Conservation (phyloP, 192 early-diverging fungal species). For the Backusella tarrabulga region DNA sequence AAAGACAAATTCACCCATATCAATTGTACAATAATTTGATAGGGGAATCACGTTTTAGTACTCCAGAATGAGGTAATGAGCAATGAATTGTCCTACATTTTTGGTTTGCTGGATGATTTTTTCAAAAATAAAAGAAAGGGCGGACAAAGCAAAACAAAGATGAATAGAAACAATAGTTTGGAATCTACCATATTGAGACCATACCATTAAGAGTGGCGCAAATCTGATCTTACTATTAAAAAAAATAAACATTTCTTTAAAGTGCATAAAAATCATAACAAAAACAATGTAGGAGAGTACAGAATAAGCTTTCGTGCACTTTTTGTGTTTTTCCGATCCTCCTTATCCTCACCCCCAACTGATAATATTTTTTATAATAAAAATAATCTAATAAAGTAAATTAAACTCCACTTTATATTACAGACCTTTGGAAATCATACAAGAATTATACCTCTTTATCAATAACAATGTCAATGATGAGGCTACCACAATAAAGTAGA, state of each 20-base stretch:
- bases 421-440: not conserved
- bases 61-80: conserved; percentile 4
- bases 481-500: not conserved
- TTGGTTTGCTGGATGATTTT: not conserved
- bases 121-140: not conserved
- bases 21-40: conserved; percentile 6
- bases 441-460: not conserved
- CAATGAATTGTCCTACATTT: not conserved
- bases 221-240: not conserved
- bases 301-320: not conserved
- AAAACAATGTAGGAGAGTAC: not conserved
- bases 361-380: not conserved
- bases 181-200: not conserved
- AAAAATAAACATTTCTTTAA: not conserved
- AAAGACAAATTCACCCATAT: not conserved
- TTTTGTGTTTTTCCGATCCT: not conserved
- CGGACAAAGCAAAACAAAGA: not conserved
- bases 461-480: not conserved
- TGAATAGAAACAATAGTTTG: not conserved
- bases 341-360: not conserved
- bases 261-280: not conserved
- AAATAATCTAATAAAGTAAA: not conserved
- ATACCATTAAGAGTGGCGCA: not conserved
- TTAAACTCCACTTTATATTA: conserved; percentile 2
- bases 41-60: conserved; percentile 8